phyloP scores from a whole-genome alignment of 768 basidiomycete genomes.

The Tylopilus vinaceipallidus region DNA sequence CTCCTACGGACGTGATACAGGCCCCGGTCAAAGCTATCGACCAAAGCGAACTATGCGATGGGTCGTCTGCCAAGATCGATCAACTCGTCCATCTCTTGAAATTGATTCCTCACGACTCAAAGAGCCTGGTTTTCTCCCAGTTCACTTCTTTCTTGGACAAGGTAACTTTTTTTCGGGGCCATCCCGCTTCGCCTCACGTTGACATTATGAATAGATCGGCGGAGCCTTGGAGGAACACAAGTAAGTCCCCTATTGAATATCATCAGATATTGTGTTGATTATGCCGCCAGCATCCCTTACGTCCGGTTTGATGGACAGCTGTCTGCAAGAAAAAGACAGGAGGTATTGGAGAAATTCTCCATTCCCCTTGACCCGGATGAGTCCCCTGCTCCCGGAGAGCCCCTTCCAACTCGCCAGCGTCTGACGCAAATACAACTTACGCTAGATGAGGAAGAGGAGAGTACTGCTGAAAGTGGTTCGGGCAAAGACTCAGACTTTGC shows the following conservation, averaged over 20 bases:
- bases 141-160: slow-evolving; percentile 86
- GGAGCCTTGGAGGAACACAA: slow-evolving; percentile 64
- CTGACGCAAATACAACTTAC: slow-evolving; percentile 5
- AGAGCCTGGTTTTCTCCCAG: slow-evolving; percentile 87
- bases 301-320: slow-evolving; percentile 85
- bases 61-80: slow-evolving; percentile 83
- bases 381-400: slow-evolving; percentile 15
- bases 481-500: slow-evolving; percentile 39
- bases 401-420: slow-evolving; percentile 10
- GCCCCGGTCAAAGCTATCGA: slow-evolving; percentile 42
- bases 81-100: slow-evolving; percentile 73
- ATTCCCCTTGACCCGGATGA: slow-evolving; percentile 52
- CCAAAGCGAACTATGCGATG: slow-evolving; percentile 40
- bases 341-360: slow-evolving; percentile 71
- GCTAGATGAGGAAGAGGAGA: slow-evolving; percentile 10
- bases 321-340: slow-evolving; percentile 77
- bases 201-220: slow-evolving; percentile 53
- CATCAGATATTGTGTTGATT: slow-evolving; percentile 3
- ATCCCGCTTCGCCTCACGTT: neutral
- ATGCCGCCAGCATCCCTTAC: slow-evolving; percentile 56
- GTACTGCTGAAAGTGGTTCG: slow-evolving; percentile 30
- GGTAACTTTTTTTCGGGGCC: slow-evolving; percentile 33
- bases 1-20: slow-evolving; percentile 70
- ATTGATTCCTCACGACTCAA: slow-evolving; percentile 66
- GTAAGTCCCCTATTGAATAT: slow-evolving; percentile 33